Evolutionary conservation across 345 rosid species (phyloP).

Genomic region (Eutrema yunnanense): DNA sequence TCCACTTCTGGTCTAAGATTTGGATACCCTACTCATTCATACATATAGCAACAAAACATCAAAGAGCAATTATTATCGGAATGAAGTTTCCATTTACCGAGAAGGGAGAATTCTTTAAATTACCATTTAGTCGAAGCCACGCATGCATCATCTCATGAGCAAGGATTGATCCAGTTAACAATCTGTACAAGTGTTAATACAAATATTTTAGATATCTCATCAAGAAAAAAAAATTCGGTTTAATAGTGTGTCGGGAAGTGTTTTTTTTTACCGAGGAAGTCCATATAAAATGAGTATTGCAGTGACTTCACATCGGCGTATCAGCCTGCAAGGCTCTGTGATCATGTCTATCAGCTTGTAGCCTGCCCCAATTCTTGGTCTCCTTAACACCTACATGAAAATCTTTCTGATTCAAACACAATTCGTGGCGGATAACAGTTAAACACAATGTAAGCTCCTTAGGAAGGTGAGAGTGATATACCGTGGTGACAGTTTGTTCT

Average conservation of each 20-base stretch:
- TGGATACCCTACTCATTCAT: conserved; percentile 55
- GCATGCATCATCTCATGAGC: conserved; percentile 99
- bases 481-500: conserved; percentile 90
- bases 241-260: neutral
- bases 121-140: conserved; percentile 96
- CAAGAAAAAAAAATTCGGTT: neutral
- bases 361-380: conserved; percentile 76
- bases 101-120: neutral
- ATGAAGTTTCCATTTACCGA: neutral
- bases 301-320: conserved; percentile 88
- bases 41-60: neutral
- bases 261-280: conserved; percentile 65
- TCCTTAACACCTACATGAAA: conserved; percentile 34
- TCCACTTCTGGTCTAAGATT: conserved; percentile 88
- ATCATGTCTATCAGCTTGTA: conserved; percentile 53
- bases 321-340: conserved; percentile 78
- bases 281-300: conserved; percentile 96
- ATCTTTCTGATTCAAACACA: neutral
- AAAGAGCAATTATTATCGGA: neutral
- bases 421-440: neutral
- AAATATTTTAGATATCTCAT: neutral
- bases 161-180: conserved; percentile 92
- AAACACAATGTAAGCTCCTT: neutral
- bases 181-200: conserved; percentile 35
- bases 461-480: conserved; percentile 23